phyloP scores from a whole-genome alignment of 805 yeast species.

The Candida morakotiae region DNA sequence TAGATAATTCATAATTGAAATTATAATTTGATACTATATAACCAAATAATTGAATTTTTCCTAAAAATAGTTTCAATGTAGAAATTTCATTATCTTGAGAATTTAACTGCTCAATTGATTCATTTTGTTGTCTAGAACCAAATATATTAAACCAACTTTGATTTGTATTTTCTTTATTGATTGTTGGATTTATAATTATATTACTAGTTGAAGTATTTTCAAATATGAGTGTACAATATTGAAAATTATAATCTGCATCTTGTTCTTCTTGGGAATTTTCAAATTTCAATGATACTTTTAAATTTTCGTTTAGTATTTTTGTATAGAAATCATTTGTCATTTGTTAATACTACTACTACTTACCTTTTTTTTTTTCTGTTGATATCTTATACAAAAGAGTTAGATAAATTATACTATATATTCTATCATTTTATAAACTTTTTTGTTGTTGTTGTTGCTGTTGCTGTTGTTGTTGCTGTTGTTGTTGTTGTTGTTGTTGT shows the following conservation, averaged over 20 bases:
- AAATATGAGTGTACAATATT: conserved; percentile 20
- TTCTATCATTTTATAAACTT: background rate
- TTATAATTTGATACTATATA: conserved; percentile 35
- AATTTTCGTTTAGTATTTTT: conserved; percentile 19
- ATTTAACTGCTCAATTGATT: background rate
- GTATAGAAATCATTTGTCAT: conserved; percentile 6
- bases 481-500: conserved; percentile 13
- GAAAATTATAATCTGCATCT: background rate
- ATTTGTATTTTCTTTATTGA: conserved; percentile 3
- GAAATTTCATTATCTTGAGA: background rate
- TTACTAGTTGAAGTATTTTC: conserved; percentile 16
- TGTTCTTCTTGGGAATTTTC: too few relatives aligned
- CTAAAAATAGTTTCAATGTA: conserved; percentile 21
- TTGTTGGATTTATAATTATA: conserved; percentile 9
- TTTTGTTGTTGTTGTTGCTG: conserved; percentile 5
- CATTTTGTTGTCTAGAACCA: conserved; percentile 6
- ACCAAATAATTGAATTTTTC: conserved; percentile 38
- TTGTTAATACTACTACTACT: background rate
- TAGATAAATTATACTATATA: background rate
- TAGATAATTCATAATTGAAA: conserved; percentile 17
- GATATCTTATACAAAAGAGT: background rate
- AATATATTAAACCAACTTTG: conserved; percentile 16
- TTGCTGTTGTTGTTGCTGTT: conserved; percentile 15
- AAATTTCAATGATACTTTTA: conserved; percentile 18
- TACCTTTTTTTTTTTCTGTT: background rate